Conservation (phyloP, 495 filamentous ascomycete species). For the Hyaloscypha finlandica region DNA sequence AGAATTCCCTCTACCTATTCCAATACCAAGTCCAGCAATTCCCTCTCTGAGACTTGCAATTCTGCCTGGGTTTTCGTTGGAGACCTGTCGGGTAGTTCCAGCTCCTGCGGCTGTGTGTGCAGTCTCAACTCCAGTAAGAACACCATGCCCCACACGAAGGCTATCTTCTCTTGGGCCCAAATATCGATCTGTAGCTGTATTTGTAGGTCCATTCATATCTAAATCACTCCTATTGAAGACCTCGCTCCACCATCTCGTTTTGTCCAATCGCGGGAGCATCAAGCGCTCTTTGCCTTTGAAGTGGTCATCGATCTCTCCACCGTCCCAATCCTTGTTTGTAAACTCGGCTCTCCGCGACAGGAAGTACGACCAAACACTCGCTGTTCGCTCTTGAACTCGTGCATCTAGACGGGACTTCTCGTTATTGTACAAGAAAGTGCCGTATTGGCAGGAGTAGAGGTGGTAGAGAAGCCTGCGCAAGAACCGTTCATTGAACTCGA, state of each 20-base stretch:
- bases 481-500: slow-evolving; percentile 97
- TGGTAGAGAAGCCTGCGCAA: slow-evolving; percentile 89
- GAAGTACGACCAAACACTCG: slow-evolving; percentile 96
- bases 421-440: slow-evolving; percentile 93
- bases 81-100: slow-evolving; percentile 7
- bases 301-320: slow-evolving; percentile 68
- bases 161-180: slow-evolving; percentile 16
- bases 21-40: slow-evolving; percentile 48
- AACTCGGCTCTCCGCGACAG: slow-evolving; percentile 76
- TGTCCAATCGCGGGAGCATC: slow-evolving; percentile 69
- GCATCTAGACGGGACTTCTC: slow-evolving; percentile 87
- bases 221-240: slow-evolving; percentile 79
- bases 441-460: slow-evolving; percentile 94
- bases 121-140: slow-evolving; percentile 31
- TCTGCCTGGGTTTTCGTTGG: slow-evolving; percentile 7
- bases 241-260: slow-evolving; percentile 89
- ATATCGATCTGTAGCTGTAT: slow-evolving; percentile 38
- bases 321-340: slow-evolving; percentile 75
- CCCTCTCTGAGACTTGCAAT: slow-evolving; percentile 46
- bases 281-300: slow-evolving; percentile 78
- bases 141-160: slow-evolving; percentile 2
- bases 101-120: slow-evolving; percentile 9
- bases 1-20: slow-evolving; percentile 17
- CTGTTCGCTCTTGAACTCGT: slow-evolving; percentile 68
- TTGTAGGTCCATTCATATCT: slow-evolving; percentile 84